These are phyloP conservation scores for Xylaria sp. DNA, from an alignment of 2,329 filamentous ascomycete genomes.

Conservation along the genomic window DNA sequence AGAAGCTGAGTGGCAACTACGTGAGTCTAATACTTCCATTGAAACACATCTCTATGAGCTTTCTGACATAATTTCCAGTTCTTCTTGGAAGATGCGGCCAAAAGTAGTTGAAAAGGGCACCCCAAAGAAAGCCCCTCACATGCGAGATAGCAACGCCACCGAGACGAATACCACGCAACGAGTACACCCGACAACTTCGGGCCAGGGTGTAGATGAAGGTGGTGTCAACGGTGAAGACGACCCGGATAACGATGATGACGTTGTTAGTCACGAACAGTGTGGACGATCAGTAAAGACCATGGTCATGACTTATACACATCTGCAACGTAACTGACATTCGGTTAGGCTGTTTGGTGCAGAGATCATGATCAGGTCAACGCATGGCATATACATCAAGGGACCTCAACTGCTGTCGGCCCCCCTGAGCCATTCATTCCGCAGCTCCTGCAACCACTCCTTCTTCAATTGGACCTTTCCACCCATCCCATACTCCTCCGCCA, in stretches of 20 bases:
- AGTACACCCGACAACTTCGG: not conserved
- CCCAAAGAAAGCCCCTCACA: not conserved
- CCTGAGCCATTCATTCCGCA: conserved; percentile 9
- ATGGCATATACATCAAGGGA: not conserved
- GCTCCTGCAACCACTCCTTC: conserved; percentile 5
- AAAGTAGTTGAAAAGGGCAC: not conserved
- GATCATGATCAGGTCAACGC: not conserved
- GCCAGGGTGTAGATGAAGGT: not conserved
- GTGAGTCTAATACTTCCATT: not conserved
- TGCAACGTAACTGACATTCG: not conserved
- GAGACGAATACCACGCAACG: not conserved
- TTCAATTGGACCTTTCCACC: conserved; percentile 7
- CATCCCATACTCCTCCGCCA: not conserved
- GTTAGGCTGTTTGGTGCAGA: not conserved
- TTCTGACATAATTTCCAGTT: not conserved
- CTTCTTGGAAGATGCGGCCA: not conserved
- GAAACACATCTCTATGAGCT: not conserved
- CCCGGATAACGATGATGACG: not conserved
- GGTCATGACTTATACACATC: not conserved
- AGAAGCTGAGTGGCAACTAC: not conserved
- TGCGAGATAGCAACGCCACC: not conserved
- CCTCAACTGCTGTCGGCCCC: not conserved
- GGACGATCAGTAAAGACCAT: not conserved
- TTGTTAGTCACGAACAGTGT: not conserved
- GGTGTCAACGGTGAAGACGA: not conserved